phyloP scores from a whole-genome alignment of 2,329 filamentous ascomycete genomes.

The Acephala macrosclerotiorum region DNA sequence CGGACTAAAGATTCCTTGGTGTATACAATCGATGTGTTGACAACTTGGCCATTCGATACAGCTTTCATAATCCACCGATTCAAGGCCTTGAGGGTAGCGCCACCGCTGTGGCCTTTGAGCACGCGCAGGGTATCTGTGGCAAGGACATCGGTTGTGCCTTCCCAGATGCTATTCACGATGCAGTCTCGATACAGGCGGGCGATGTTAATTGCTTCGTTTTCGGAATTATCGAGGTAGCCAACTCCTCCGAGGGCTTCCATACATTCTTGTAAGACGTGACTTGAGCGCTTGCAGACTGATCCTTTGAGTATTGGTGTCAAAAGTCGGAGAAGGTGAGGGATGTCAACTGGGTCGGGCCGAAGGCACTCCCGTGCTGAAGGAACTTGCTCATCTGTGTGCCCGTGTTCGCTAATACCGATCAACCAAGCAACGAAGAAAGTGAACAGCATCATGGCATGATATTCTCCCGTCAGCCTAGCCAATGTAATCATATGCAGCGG shows the following conservation, averaged over 20 bases:
- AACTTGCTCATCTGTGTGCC: background rate
- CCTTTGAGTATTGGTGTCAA: slow-evolving; percentile 68
- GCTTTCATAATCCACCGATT: slow-evolving; percentile 44
- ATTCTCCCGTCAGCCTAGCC: slow-evolving; percentile 61
- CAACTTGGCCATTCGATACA: background rate
- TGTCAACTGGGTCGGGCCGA: slow-evolving; percentile 16
- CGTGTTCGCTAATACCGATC: slow-evolving; percentile 50
- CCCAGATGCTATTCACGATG: slow-evolving; percentile 71
- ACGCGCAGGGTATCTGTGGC: slow-evolving; percentile 61
- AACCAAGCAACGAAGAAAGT: slow-evolving; percentile 50
- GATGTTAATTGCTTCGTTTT: slow-evolving; percentile 70
- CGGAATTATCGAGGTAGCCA: slow-evolving; percentile 68
- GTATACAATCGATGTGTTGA: background rate
- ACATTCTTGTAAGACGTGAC: slow-evolving; percentile 59
- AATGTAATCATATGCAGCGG: slow-evolving; percentile 65
- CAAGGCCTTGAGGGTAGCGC: slow-evolving; percentile 51
- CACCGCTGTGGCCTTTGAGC: slow-evolving; percentile 46
- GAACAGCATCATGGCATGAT: slow-evolving; percentile 63
- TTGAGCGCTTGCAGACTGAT: slow-evolving; percentile 58
- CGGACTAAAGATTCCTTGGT: background rate
- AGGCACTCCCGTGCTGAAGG: slow-evolving; percentile 25
- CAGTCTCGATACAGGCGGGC: slow-evolving; percentile 71
- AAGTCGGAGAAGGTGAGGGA: slow-evolving; percentile 58
- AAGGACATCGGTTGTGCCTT: slow-evolving; percentile 76
- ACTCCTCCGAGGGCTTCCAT: slow-evolving; percentile 73